Conservation (phyloP, 148 eudicot genomes). For the Vaccinium macrocarpon region DNA sequence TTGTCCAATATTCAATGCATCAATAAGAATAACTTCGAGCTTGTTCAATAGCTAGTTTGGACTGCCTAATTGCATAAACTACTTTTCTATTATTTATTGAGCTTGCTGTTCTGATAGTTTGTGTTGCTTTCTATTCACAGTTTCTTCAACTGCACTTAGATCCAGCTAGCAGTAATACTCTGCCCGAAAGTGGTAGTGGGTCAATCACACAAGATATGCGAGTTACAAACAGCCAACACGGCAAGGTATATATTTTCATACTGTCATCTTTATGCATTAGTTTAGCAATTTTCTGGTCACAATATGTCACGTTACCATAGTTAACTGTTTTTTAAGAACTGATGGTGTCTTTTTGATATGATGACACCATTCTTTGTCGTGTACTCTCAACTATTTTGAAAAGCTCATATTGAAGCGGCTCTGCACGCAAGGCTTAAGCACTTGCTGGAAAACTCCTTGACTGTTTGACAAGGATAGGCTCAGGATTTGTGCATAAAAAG, state of each 20-base stretch:
- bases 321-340: not conserved
- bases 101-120: slow-evolving; percentile 20
- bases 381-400: not conserved
- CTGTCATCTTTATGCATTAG: not conserved
- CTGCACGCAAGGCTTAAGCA: no score
- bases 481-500: not conserved
- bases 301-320: not conserved
- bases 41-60: slow-evolving; percentile 3
- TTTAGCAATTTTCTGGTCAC: not conserved
- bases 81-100: not conserved
- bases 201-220: slow-evolving; percentile 69
- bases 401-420: not conserved
- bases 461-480: slow-evolving; percentile 1
- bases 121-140: slow-evolving; percentile 34
- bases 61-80: not conserved
- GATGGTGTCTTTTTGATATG: not conserved
- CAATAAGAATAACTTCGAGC: not conserved
- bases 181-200: slow-evolving; percentile 69
- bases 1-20: not conserved
- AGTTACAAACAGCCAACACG: slow-evolving; percentile 86
- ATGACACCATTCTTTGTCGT: not conserved
- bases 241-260: slow-evolving; percentile 55
- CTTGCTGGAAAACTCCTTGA: not conserved
- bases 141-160: slow-evolving; percentile 93
- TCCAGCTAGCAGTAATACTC: slow-evolving; percentile 78